Evolutionary conservation across 257 asterid genomes (phyloP), one percentile per base, ranked within the genome.

Genomic region (Solanum habrochaites): DNA sequence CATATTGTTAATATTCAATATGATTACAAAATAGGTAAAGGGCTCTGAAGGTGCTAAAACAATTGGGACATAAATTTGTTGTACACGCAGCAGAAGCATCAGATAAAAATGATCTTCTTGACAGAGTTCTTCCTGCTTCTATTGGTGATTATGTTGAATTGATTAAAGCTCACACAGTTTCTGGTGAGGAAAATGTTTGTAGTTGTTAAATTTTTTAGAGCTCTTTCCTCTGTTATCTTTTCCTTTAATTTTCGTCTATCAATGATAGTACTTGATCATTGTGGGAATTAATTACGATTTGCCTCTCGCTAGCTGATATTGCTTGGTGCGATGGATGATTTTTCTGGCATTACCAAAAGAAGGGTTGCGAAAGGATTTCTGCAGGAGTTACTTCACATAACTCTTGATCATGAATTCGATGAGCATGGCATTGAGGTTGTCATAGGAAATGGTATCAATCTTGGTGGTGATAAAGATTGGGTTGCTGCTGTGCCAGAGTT

Each of bases 391-490:
- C 92, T 97, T 90, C 96, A 90, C 91, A 94, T 84, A 86, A 91
- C 95, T 85, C 90, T 92, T 42, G 93, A 94, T 91, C 96, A 91
- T 86, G 99, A 97, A 89, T 35, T 92, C 86, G 99, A 97, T 91
- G 97, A 94, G 84, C 91, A 88, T 87, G 99, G 94, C 88, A 90
- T 86, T 90, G 97, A 90, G 47, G 91, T 93, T 15, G 92, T 95
- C 90, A 93, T 94, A 40, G 98, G 98, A 71, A 98, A 97, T 87
- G 98, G 98, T 78, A 92, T 97, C 89, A 95, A 88, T 93, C 91
- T 97, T 83, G 99, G 99, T 80, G 99, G 99, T 84, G 98, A 97
- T 90, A 95, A 88, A 92, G 94, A 93, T 90, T 97, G 99, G 99
- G 97, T 98, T 88, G 90, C 93, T 89, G 97, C 98, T 27, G 96